These are phyloP conservation scores for Globisporangium solare DNA, from an alignment of 352 stramenopile genomes.

Conservation along the genomic window DNA sequence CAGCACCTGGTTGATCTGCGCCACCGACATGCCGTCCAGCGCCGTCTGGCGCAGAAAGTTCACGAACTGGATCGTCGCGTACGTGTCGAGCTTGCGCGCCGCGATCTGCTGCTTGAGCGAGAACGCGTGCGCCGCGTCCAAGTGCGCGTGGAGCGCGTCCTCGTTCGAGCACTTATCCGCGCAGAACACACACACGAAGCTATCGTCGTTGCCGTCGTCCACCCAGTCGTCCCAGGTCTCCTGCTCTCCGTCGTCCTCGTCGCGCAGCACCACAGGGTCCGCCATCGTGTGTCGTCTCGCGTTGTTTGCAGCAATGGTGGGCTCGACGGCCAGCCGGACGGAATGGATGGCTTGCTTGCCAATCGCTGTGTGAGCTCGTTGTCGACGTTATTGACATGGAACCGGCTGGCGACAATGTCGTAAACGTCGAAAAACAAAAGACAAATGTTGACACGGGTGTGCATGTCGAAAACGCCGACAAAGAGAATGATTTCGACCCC, in stretches of 20 bases:
- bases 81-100: constrained; percentile 57
- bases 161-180: constrained; percentile 35
- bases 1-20: constrained; percentile 45
- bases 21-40: constrained; percentile 27
- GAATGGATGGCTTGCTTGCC: constrained; percentile 8
- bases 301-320: neutral
- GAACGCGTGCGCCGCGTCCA: constrained; percentile 52
- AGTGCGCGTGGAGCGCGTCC: constrained; percentile 54
- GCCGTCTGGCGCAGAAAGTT: constrained; percentile 66
- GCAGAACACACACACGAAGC: constrained; percentile 75
- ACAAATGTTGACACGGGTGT: too few relatives aligned
- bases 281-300: constrained; percentile 1
- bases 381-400: neutral
- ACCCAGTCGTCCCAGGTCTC: constrained; percentile 87
- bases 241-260: constrained; percentile 26
- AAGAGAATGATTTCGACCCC: neutral
- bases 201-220: constrained; percentile 46
- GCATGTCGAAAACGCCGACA: too few relatives aligned
- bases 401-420: neutral
- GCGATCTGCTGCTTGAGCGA: constrained; percentile 52
- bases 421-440: too few relatives aligned
- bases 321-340: too few relatives aligned
- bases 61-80: constrained; percentile 74
- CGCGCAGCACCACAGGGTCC: constrained; percentile 14
- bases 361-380: constrained; percentile 5